Evolutionary conservation across 129 eudicot genomes (phyloP), one percentile per base, ranked within the genome.

Genomic region (Flaveria bidentis): DNA sequence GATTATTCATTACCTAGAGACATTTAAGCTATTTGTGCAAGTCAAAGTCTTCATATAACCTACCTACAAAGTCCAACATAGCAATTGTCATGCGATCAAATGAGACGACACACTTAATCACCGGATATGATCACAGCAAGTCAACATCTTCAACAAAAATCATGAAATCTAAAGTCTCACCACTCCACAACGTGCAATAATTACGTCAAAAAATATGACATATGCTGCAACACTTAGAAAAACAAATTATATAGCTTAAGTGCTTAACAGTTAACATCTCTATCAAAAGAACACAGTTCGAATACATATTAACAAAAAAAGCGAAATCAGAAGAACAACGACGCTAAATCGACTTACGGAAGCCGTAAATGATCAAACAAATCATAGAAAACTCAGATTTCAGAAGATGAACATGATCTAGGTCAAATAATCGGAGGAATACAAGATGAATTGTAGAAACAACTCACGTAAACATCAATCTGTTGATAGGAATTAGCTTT

Each of bases 351-450:
- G 18, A 10, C 15, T 33, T n/a, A 17, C 30, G 49, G 33, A n/a
- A 63, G 5, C 17, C 20, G 41, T 18, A 67, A 15, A 39, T 41
- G 73, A 42, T 66, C 6, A 55, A 53, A 77, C 28, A 26, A 36
- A 57, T 52, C 15, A 67, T 17, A 36, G 60, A 30, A 50, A 33
- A 51, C 65, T 30, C 28, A 33, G 10, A 69, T 26, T n/a, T 17
- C 23, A 60, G 58, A 57, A 28, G 25, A 69, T 45, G 51, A 61
- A 69, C 39, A 45, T 60, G 71, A 78, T 30, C 16, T 78, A 71
- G 82, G 77, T 60, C 72, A 71, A 78, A 69, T 36, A 23, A 30
- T 45, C 26, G 46, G 49, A 41, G 63, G 8, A 78, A 44, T 70
- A 46, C 18, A 23, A 60, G 1, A 25, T 10, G 61, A 72, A 49